These are phyloP conservation scores for Oenanthe sinensis DNA, from an alignment of 129 eudicot species.

Conservation along the genomic window DNA sequence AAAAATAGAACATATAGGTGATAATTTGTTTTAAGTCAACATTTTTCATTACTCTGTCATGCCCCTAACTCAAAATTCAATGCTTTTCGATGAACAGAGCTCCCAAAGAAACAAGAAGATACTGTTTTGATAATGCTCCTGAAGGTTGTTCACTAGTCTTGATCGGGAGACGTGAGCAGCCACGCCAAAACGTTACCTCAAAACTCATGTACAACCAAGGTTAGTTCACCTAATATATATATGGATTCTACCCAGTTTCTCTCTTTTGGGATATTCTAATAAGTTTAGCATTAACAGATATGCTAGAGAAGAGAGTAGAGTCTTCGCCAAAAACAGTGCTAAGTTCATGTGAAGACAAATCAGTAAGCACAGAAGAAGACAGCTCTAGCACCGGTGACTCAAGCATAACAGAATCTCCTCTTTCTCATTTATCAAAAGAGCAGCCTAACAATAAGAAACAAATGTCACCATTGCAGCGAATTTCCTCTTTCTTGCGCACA, in stretches of 20 bases:
- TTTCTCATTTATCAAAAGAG: conserved; percentile 17
- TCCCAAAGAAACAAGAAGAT: conserved; percentile 27
- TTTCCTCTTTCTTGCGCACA: conserved; percentile 46
- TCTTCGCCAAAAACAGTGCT: conserved; percentile 70
- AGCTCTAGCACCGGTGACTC: conserved; percentile 49
- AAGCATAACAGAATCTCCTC: conserved; percentile 30
- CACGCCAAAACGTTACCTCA: conserved; percentile 19
- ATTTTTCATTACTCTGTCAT: neutral
- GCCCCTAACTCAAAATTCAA: neutral
- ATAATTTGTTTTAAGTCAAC: neutral
- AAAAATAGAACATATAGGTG: conserved; percentile 31
- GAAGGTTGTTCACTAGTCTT: conserved; percentile 60
- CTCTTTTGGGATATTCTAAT: neutral
- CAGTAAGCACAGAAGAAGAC: conserved; percentile 52
- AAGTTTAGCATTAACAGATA: neutral
- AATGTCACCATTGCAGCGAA: conserved; percentile 36
- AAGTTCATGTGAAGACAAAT: conserved; percentile 43
- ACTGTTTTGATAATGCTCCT: conserved; percentile 53
- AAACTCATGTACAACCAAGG: conserved; percentile 22
- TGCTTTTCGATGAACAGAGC: conserved; percentile 11
- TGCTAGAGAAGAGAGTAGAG: conserved; percentile 25
- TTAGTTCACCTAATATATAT: too few species aligned
- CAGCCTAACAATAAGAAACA: conserved; percentile 28
- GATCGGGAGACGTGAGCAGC: conserved; percentile 28
- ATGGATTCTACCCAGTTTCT: too few species aligned